These are phyloP conservation scores for Tylopilus sp. DNA, from an alignment of 768 basidiomycete species.

Conservation along the genomic window DNA sequence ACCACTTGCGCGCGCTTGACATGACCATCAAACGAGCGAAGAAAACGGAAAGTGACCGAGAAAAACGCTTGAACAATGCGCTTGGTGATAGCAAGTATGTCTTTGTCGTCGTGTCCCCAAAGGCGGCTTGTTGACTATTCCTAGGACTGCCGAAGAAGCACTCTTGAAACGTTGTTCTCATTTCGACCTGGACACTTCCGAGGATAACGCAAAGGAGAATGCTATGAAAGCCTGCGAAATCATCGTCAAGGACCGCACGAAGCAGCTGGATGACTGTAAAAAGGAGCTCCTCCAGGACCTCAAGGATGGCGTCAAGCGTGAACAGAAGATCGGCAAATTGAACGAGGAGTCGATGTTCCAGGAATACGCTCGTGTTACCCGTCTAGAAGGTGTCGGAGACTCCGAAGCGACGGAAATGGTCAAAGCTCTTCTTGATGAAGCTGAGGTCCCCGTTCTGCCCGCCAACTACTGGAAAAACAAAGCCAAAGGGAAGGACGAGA, in stretches of 20 bases:
- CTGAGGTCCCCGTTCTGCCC: constrained; percentile 41
- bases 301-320: constrained; percentile 59
- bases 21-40: constrained; percentile 73
- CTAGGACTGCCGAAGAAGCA: constrained; percentile 85
- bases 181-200: constrained; percentile 76
- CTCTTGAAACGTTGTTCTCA: constrained; percentile 94
- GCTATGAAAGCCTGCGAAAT: constrained; percentile 93
- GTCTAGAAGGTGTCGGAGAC: constrained; percentile 68
- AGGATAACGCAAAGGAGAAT: constrained; percentile 51
- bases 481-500: constrained; percentile 52
- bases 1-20: constrained; percentile 86
- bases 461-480: constrained; percentile 36
- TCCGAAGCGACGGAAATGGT: constrained; percentile 67
- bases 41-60: constrained; percentile 73
- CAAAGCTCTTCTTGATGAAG: constrained; percentile 56
- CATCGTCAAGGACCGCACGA: constrained; percentile 78
- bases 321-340: constrained; percentile 61
- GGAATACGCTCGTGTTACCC: constrained; percentile 68
- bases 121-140: constrained; percentile 2
- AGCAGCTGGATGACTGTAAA: constrained; percentile 78
- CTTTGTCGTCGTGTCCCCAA: neutral
- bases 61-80: constrained; percentile 80
- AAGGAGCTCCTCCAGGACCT: constrained; percentile 66
- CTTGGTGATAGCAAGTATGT: constrained; percentile 83
- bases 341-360: constrained; percentile 75